These are phyloP conservation scores for Picea abies DNA, from an alignment of 83 land plant species.

Conservation along the genomic window DNA sequence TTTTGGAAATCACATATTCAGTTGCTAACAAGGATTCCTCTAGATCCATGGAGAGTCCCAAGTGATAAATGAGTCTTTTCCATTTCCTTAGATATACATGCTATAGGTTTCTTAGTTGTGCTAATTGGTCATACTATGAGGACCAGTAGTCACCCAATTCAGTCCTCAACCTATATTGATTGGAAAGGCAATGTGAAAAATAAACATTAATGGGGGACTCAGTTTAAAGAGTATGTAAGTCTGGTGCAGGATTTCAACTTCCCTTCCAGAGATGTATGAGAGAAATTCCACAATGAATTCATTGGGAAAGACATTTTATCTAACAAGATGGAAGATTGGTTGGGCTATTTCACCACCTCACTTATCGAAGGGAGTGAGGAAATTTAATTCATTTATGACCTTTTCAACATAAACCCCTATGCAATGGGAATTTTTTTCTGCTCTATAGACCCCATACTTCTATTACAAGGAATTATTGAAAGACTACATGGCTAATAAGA, in stretches of 20 bases:
- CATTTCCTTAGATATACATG: slow-evolving; percentile 19
- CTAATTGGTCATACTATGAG: slow-evolving; percentile 15
- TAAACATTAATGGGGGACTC: too few relatives aligned
- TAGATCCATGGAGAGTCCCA: slow-evolving; percentile 35
- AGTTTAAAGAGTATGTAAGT: too few relatives aligned
- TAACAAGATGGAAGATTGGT: slow-evolving; percentile 99
- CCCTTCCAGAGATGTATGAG: slow-evolving; percentile 94
- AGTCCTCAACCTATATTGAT: too few relatives aligned
- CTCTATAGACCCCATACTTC: slow-evolving; percentile 86
- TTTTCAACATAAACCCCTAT: slow-evolving; percentile 96
- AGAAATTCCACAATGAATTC: slow-evolving; percentile 95
- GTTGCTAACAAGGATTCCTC: slow-evolving; percentile 21
- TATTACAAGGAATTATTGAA: slow-evolving; percentile 74
- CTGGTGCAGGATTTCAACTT: slow-evolving; percentile 21
- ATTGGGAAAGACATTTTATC: slow-evolving; percentile 93
- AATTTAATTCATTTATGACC: slow-evolving; percentile 88
- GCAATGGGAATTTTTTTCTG: slow-evolving; percentile 81
- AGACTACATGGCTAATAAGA: slow-evolving; percentile 79
- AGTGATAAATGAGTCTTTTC: slow-evolving; percentile 15
- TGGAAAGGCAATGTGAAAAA: too few relatives aligned
- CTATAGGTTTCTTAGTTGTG: slow-evolving; percentile 21
- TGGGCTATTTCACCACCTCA: slow-evolving; percentile 98
- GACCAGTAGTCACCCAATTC: too few relatives aligned
- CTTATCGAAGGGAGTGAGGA: slow-evolving; percentile 87
- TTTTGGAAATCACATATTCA: slow-evolving; percentile 32